Percentiles rank a stretch among this genome's conserved stretches.
Evolutionary conservation across 202 grass and related monocot genomes (phyloP).

Genomic region (Zizania palustris): DNA sequence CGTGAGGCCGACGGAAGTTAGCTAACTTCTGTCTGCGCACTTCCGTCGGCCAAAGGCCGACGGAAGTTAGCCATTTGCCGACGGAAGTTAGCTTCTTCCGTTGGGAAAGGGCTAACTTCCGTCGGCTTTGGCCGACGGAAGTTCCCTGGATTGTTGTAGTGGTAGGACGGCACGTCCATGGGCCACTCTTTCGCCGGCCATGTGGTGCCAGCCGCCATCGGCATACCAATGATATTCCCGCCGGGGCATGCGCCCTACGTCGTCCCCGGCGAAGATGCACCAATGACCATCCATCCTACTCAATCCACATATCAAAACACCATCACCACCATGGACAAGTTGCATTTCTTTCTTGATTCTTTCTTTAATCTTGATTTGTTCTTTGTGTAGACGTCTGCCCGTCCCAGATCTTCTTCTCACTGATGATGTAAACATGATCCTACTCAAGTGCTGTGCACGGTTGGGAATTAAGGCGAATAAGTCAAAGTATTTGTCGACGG

Average conservation of each 20-base stretch:
- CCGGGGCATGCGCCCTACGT: conserved; percentile 76
- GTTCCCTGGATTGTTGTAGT: too few relatives aligned
- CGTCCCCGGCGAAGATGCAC: conserved; percentile 79
- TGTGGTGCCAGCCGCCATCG: conserved; percentile 65
- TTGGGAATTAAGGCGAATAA: conserved; percentile 19
- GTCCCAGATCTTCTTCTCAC: conserved; percentile 27
- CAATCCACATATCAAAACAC: neutral
- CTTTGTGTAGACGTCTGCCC: conserved; percentile 2
- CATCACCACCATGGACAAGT: neutral
- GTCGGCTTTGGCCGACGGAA: too few relatives aligned
- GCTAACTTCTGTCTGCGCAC: too few relatives aligned
- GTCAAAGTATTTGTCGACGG: conserved; percentile 39
- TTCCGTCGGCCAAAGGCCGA: too few relatives aligned
- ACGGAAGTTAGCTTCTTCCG: too few relatives aligned
- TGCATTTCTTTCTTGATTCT: conserved; percentile 12
- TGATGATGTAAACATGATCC: conserved; percentile 31
- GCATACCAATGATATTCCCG: conserved; percentile 88
- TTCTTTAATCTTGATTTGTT: conserved; percentile 48
- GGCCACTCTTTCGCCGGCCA: conserved; percentile 82
- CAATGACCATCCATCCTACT: conserved; percentile 37
- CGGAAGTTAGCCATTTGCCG: too few relatives aligned
- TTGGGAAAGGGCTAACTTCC: too few relatives aligned
- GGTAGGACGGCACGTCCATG: conserved; percentile 63
- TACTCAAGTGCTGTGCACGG: conserved; percentile 27
- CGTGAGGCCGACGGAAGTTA: too few relatives aligned